Base-by-base conservation (phyloP, 106 monocot species). In the Apostasia ramifera region DNA sequence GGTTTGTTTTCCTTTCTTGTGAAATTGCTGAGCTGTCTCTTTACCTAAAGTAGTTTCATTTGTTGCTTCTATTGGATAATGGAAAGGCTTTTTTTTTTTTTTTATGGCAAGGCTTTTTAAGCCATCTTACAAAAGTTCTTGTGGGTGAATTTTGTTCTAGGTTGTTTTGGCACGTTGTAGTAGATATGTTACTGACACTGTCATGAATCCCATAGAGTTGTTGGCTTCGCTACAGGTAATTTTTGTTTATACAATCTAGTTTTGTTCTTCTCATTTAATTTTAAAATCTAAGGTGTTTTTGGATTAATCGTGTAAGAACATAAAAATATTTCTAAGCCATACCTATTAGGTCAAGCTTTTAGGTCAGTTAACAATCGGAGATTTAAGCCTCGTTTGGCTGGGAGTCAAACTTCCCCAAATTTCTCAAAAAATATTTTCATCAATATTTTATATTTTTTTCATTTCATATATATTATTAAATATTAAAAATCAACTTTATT, bases 91-190 rank as follows among this genome's bases (percentile, higher is more conserved):
- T 1, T 8, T n/a, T 4, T 60, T 60, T 38, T 3, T 2, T 38
- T 8, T 26, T 26, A 26, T 26, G 26, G 26, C 26, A 26, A 26
- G 26, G 26, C 26, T 26, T 26, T 26, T 26, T 26, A 26, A 26
- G 26, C 26, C 26, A 26, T 26, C 26, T 26, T 26, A 26, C 26
- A 26, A 26, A 26, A 26, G 26, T 26, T 26, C 26, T 26, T 26
- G 26, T 26, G 26, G 26, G 26, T 26, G 9, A 73, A 55, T 66
- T 14, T 71, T 82, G 39, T 11, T 47, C 12, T 64, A 95, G 95
- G 88, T 95, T 76, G 95, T 95, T 38, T 73, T 95, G 57, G 95
- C 91, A 61, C 71, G 95, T 47, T 89, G 91, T 67, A 95, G 80
- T 63, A 84, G 77, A 80, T 71, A 82, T 71, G 56, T 89, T 47